Percentiles rank a stretch among this genome's conserved stretches.
These are phyloP conservation scores for Chlamydomonas sp. DNA, from an alignment of 139 green algal species.

Conservation along the genomic window DNA sequence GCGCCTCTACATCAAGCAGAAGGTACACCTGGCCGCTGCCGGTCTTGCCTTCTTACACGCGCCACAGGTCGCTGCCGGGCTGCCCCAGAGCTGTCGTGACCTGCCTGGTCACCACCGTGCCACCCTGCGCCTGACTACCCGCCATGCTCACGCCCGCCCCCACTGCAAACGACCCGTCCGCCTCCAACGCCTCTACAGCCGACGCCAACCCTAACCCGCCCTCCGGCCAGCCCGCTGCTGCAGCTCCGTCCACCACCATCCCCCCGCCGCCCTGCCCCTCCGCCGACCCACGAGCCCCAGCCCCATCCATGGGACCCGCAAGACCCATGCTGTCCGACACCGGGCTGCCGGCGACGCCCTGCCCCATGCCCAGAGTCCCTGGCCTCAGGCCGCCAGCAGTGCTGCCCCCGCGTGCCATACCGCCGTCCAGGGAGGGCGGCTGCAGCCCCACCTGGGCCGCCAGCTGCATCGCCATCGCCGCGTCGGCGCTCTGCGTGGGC, in stretches of 20 bases:
- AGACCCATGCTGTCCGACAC: not conserved
- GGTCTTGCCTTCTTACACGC: too few relatives aligned
- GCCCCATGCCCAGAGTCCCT: not conserved
- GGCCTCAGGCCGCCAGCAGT: not conserved
- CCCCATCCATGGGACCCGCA: not conserved
- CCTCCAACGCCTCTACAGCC: too few relatives aligned
- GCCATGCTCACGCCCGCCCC: too few relatives aligned
- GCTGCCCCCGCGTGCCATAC: too few relatives aligned
- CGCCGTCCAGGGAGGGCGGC: not conserved
- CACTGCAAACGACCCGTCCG: too few relatives aligned
- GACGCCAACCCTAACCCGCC: not conserved
- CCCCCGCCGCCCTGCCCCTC: not conserved
- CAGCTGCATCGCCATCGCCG: not conserved
- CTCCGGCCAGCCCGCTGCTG: not conserved
- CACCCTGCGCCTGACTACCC: too few relatives aligned
- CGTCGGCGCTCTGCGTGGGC: slow-evolving; percentile 34
- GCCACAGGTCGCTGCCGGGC: too few relatives aligned
- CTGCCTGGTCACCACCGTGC: too few relatives aligned
- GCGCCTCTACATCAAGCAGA: too few relatives aligned
- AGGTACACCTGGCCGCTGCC: too few relatives aligned
- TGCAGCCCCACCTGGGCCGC: not conserved
- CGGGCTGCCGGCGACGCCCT: not conserved
- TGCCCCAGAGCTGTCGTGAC: too few relatives aligned
- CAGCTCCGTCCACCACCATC: not conserved
- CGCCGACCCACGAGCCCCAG: not conserved